These are phyloP conservation scores for Blumeria graminis DNA, from an alignment of 2,329 filamentous ascomycete species.

Conservation along the genomic window DNA sequence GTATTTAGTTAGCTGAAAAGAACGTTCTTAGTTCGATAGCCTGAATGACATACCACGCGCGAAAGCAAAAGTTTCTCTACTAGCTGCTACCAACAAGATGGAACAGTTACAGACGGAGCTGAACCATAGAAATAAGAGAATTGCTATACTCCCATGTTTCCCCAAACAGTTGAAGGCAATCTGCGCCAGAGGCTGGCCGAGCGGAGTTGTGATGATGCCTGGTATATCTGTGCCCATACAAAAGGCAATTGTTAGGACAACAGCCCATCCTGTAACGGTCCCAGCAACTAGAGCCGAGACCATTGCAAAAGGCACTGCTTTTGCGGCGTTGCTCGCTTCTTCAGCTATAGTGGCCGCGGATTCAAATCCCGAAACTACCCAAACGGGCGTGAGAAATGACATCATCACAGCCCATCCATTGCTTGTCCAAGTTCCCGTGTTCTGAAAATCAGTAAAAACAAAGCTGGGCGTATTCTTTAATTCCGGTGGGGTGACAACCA, in stretches of 20 bases:
- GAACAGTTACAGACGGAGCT: slow-evolving; percentile 12
- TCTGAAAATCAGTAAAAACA: slow-evolving; percentile 31
- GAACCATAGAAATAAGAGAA: slow-evolving; percentile 29
- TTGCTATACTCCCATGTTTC: slow-evolving; percentile 30
- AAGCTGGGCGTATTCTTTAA: slow-evolving; percentile 20
- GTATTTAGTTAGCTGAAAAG: not conserved
- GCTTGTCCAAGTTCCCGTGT: slow-evolving; percentile 30
- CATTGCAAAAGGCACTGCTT: slow-evolving; percentile 33
- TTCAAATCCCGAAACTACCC: slow-evolving; percentile 34
- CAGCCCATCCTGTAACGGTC: slow-evolving; percentile 31
- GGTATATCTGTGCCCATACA: slow-evolving; percentile 29
- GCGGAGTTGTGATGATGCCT: slow-evolving; percentile 22
- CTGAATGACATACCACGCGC: slow-evolving; percentile 19
- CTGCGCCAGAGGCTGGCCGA: slow-evolving; percentile 29
- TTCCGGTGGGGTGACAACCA: slow-evolving; percentile 19
- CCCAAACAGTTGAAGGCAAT: slow-evolving; percentile 37
- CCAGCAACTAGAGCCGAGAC: slow-evolving; percentile 29
- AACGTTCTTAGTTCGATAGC: not conserved
- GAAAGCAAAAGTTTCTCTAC: slow-evolving; percentile 38
- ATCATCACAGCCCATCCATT: slow-evolving; percentile 33
- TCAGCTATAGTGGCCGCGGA: slow-evolving; percentile 35
- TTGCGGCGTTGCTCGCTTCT: slow-evolving; percentile 33
- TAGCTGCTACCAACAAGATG: slow-evolving; percentile 28
- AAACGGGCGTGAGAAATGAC: slow-evolving; percentile 35
- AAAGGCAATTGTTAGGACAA: slow-evolving; percentile 30